These are phyloP conservation scores for Pouteria campechiana DNA, from an alignment of 179 eudicot species.

Conservation along the genomic window DNA sequence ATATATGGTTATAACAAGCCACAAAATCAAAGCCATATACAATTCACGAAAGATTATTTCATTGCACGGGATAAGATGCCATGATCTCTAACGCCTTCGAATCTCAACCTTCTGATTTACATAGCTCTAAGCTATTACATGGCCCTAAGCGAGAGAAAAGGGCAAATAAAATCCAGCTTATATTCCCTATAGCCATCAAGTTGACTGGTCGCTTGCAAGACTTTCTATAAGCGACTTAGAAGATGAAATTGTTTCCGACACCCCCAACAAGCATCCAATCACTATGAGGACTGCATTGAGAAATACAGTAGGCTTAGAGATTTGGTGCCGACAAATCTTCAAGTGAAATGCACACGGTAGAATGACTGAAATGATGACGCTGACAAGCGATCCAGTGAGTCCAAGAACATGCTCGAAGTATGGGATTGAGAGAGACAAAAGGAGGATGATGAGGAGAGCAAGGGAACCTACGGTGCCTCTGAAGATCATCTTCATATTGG, in stretches of 20 bases:
- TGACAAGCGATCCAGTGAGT: constrained; percentile 71
- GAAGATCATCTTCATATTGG: constrained; percentile 32
- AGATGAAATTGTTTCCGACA: constrained; percentile 46
- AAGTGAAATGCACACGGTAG: constrained; percentile 56
- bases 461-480: constrained; percentile 49
- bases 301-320: constrained; percentile 22
- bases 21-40: no score
- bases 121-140: no score
- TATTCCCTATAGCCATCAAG: no score
- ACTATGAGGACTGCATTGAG: constrained; percentile 27
- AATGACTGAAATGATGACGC: constrained; percentile 44
- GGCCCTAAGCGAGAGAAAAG: no score
- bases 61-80: no score
- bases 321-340: constrained; percentile 32
- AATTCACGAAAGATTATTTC: no score
- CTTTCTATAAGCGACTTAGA: constrained; percentile 24
- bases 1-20: no score
- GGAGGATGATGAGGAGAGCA: constrained; percentile 34
- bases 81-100: no score
- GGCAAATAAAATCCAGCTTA: no score
- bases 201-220: constrained; percentile 9
- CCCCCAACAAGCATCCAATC: constrained; percentile 35
- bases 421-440: constrained; percentile 56
- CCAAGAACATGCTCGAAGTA: constrained; percentile 65
- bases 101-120: no score